Evolutionary conservation across 2,329 filamentous ascomycete species (phyloP).

Genomic region (Colletotrichum lini): DNA sequence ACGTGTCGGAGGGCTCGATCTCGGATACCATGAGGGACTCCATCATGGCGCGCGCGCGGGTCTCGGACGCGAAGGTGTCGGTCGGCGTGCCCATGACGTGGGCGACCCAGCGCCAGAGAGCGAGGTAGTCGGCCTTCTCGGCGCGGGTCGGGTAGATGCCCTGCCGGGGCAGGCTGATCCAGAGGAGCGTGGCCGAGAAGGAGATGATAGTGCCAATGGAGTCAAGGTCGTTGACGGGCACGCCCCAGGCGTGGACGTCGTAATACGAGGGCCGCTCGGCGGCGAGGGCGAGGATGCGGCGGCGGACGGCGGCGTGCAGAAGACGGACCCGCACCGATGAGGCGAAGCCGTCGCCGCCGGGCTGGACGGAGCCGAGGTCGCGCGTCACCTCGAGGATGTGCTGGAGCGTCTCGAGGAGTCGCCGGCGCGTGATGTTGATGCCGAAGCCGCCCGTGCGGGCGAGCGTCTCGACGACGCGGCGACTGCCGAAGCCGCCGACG

Average conservation of each 20-base stretch:
- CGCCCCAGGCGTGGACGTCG: conserved; percentile 68
- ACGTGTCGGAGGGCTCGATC: conserved; percentile 74
- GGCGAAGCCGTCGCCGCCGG: conserved; percentile 74
- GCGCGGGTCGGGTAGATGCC: conserved; percentile 75
- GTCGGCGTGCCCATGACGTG: conserved; percentile 80
- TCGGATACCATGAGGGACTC: conserved; percentile 78
- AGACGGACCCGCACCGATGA: conserved; percentile 76
- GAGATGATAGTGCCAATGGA: conserved; percentile 79
- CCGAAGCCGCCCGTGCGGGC: conserved; percentile 82
- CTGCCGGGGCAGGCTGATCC: conserved; percentile 78
- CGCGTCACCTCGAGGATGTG: conserved; percentile 80
- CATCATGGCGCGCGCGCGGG: conserved; percentile 73
- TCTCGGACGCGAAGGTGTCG: conserved; percentile 69
- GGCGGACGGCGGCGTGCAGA: conserved; percentile 75
- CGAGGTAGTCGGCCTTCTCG: conserved; percentile 79
- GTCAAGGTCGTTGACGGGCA: conserved; percentile 83
- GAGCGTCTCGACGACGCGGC: conserved; percentile 80
- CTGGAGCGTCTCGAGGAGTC: conserved; percentile 79
- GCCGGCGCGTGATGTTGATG: conserved; percentile 74
- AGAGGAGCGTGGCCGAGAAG: conserved; percentile 79
- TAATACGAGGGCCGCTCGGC: conserved; percentile 71
- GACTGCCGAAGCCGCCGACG: conserved; percentile 80
- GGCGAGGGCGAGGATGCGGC: conserved; percentile 72
- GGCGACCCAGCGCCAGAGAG: conserved; percentile 82
- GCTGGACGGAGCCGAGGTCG: conserved; percentile 75